Conservation (phyloP, 257 asterid species). For the Paulownia fortunei region DNA sequence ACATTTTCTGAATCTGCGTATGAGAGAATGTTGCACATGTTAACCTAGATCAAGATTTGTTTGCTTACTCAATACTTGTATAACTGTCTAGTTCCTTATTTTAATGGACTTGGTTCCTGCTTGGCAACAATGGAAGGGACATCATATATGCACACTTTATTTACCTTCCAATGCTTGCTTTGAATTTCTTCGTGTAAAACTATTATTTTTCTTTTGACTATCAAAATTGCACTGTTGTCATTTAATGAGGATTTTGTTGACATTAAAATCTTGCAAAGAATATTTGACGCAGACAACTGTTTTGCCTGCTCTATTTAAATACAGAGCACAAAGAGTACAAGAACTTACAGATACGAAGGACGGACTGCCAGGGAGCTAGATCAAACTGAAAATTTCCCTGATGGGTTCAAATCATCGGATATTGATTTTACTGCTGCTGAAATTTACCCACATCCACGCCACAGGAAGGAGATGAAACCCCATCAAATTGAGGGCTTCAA, state of each 20-base stretch:
- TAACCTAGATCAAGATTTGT: slow-evolving; percentile 5
- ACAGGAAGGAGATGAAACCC: slow-evolving; percentile 90
- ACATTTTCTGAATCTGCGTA: neutral
- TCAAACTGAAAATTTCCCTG: slow-evolving; percentile 50
- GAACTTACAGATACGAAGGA: slow-evolving; percentile 80
- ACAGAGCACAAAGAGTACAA: slow-evolving; percentile 66
- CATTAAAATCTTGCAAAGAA: slow-evolving; percentile 15
- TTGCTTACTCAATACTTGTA: neutral
- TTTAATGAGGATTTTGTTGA: slow-evolving; percentile 16
- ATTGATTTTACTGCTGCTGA: slow-evolving; percentile 63
- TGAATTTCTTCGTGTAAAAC: neutral
- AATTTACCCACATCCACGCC: slow-evolving; percentile 92
- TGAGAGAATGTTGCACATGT: slow-evolving; percentile 6
- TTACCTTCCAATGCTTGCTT: slow-evolving; percentile 15
- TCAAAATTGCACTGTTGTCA: slow-evolving; percentile 1
- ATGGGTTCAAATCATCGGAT: slow-evolving; percentile 50
- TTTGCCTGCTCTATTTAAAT: slow-evolving; percentile 29
- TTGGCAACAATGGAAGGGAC: neutral
- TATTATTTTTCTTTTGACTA: neutral
- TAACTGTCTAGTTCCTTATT: neutral
- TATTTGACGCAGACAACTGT: slow-evolving; percentile 26
- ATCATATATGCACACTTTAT: neutral
- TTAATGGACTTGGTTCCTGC: slow-evolving; percentile 13
- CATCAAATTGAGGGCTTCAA: slow-evolving; percentile 97
- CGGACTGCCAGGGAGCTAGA: slow-evolving; percentile 58